Evolutionary conservation across 2,329 filamentous ascomycete species (phyloP).

Genomic region (Meredithiella fracta): DNA sequence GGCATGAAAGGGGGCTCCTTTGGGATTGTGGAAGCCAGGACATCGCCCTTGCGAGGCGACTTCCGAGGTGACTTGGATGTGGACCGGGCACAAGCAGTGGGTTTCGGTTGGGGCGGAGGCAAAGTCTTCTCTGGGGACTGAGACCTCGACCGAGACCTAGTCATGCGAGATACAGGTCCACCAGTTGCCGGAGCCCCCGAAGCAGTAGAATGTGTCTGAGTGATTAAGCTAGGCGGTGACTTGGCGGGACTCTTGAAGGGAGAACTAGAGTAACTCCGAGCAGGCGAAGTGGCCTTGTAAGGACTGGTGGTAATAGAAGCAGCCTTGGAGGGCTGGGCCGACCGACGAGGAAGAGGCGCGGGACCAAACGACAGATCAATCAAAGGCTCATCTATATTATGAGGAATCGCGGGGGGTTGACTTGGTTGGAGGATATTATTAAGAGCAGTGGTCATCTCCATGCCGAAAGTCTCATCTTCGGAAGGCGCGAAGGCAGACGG

Average conservation of each 20-base stretch:
- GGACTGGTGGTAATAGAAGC: constrained; percentile 5
- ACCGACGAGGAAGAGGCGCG: background rate
- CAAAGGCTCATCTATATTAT: constrained; percentile 16
- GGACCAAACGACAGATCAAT: constrained; percentile 15
- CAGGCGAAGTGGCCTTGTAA: constrained; percentile 6
- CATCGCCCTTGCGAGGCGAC: background rate
- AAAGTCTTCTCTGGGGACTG: constrained; percentile 10
- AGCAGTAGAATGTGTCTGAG: background rate
- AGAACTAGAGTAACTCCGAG: constrained; percentile 11
- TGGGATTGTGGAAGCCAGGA: constrained; percentile 6
- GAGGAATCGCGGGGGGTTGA: background rate
- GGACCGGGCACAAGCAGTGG: background rate
- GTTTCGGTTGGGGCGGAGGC: background rate
- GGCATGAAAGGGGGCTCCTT: background rate
- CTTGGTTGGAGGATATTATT: constrained; percentile 37
- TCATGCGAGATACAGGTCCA: background rate
- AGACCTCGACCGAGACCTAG: constrained; percentile 10
- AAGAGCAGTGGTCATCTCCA: constrained; percentile 51
- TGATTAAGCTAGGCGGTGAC: constrained; percentile 3
- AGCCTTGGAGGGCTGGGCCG: background rate
- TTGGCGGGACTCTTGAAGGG: constrained; percentile 10
- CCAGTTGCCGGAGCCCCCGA: background rate
- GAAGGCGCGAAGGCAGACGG: constrained; percentile 6
- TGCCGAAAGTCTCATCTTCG: constrained; percentile 35
- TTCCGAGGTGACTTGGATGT: constrained; percentile 11